A percentile compares a stretch with the other conserved stretches of the same genome.
Evolutionary conservation across 1,284 basidiomycete species (phyloP).

Genomic region (Marasmius sp.): DNA sequence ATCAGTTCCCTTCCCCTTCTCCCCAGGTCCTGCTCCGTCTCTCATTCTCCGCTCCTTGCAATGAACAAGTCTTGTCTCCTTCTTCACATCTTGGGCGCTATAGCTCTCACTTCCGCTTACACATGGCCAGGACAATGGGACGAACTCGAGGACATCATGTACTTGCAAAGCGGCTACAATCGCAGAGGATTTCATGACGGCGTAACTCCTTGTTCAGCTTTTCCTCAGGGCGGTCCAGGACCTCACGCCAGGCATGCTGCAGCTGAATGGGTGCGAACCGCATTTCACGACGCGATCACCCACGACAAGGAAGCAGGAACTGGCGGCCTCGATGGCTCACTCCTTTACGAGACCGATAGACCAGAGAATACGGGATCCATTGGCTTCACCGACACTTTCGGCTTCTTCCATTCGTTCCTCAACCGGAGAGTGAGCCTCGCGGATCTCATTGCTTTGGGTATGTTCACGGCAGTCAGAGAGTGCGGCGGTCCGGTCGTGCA

Average conservation of each 20-base stretch:
- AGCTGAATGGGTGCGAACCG: not conserved
- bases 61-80: too few relatives aligned
- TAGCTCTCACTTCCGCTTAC: not conserved
- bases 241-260: not conserved
- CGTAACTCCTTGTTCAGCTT: not conserved
- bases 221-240: not conserved
- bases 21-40: too few relatives aligned
- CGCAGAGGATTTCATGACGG: not conserved
- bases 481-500: constrained; percentile 6
- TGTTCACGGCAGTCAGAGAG: not conserved
- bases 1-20: too few relatives aligned
- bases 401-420: not conserved
- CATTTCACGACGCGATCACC: not conserved
- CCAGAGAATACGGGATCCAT: not conserved
- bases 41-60: too few relatives aligned
- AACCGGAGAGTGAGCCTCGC: not conserved
- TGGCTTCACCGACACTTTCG: not conserved
- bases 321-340: not conserved
- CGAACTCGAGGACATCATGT: not conserved
- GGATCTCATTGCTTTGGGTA: constrained; percentile 3
- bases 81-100: too few relatives aligned
- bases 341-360: not conserved
- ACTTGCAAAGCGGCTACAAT: not conserved
- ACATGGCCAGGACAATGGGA: not conserved
- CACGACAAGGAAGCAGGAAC: not conserved